phyloP scores from a whole-genome alignment of 352 stramenopile species.

The Phytophthora pinifolia region DNA sequence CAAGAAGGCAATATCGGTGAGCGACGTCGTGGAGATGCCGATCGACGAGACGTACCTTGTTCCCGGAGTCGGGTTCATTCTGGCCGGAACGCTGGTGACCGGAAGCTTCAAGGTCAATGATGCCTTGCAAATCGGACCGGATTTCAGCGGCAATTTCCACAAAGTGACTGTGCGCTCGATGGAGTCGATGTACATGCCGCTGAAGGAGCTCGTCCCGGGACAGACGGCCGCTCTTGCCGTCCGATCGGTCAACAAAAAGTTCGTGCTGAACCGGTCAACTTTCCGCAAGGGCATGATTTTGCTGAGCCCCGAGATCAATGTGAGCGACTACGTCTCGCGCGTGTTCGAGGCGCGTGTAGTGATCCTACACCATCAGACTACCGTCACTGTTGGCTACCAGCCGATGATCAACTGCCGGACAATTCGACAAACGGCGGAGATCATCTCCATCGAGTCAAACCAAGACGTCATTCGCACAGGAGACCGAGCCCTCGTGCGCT shows the following conservation, averaged over 20 bases:
- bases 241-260: slow-evolving; percentile 89
- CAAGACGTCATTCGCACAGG: slow-evolving; percentile 90
- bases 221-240: slow-evolving; percentile 88
- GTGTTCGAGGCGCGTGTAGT: slow-evolving; percentile 93
- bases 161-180: slow-evolving; percentile 86
- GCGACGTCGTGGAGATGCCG: slow-evolving; percentile 79
- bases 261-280: slow-evolving; percentile 71
- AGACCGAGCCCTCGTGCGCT: slow-evolving; percentile 87
- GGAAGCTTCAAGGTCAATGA: slow-evolving; percentile 90
- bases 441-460: slow-evolving; percentile 83
- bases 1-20: slow-evolving; percentile 18
- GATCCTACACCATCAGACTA: slow-evolving; percentile 96
- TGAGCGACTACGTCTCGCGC: slow-evolving; percentile 71
- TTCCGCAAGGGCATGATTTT: slow-evolving; percentile 95
- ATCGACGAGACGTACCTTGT: slow-evolving; percentile 92
- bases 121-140: slow-evolving; percentile 87
- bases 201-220: slow-evolving; percentile 86
- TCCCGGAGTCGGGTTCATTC: slow-evolving; percentile 93
- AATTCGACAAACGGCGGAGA: slow-evolving; percentile 90
- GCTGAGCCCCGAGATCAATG: slow-evolving; percentile 78
- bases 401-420: slow-evolving; percentile 94
- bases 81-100: slow-evolving; percentile 93
- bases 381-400: slow-evolving; percentile 92
- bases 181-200: slow-evolving; percentile 89
- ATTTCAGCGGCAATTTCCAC: slow-evolving; percentile 89